Evolutionary conservation across 2,329 filamentous ascomycete genomes (phyloP), one percentile per base, ranked within the genome.

Genomic region (Coniochaeta pulveracea): DNA sequence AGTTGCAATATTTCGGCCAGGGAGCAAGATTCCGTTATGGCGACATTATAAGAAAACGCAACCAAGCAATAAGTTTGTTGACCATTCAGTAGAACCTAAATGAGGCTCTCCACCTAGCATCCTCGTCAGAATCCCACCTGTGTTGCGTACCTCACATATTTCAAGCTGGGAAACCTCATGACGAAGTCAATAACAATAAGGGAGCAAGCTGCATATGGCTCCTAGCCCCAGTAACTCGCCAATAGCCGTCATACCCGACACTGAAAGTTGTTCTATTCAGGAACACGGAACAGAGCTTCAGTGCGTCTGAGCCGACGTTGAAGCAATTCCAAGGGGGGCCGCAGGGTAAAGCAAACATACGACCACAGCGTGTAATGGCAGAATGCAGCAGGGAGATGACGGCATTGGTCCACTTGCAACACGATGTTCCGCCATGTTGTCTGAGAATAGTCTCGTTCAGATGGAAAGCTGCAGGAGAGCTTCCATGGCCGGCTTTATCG

Each of bases 121-220:
- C n/a, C n/a, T n/a, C n/a, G n/a, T n/a, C n/a, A n/a, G 19, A 19
- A 31, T 31, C 28, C 28, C 28, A 31, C 18, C 28, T 21, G 28
- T 31, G 28, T 31, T 31, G 28, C 28, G 28, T 31, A 31, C 8
- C 18, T 19, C 28, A 19, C 28, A 31, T 31, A n/a, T n/a, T n/a
- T n/a, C n/a, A n/a, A n/a, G n/a, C n/a, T n/a, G n/a, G n/a, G n/a
- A n/a, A n/a, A n/a, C n/a, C n/a, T n/a, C n/a, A n/a, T n/a, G n/a
- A n/a, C n/a, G n/a, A n/a, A n/a, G n/a, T n/a, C n/a, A n/a, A n/a
- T n/a, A n/a, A n/a, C n/a, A n/a, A n/a, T n/a, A n/a, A n/a, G n/a
- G n/a, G n/a, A n/a, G n/a, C n/a, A n/a, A n/a, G n/a, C n/a, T n/a
- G n/a, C n/a, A n/a, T n/a, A n/a, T n/a, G n/a, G n/a, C n/a, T n/a